Conservation (phyloP, 371 early-diverging fungal genomes). For the Mortierella sp. region DNA sequence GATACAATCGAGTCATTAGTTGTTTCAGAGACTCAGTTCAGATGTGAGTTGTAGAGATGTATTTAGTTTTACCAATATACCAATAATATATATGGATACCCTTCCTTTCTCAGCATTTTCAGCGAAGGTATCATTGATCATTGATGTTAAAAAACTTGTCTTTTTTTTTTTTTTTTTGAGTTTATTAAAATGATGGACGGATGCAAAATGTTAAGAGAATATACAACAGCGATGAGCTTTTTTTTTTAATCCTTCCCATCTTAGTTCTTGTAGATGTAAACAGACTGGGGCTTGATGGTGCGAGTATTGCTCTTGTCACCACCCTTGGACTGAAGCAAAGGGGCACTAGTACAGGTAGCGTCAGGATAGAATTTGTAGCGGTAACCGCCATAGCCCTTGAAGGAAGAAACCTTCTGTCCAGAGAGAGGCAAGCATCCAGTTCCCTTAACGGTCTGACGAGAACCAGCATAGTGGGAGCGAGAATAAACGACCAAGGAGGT, state of each 20-base stretch:
- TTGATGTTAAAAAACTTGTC: neutral
- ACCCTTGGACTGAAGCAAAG: neutral
- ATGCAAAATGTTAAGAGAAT: neutral
- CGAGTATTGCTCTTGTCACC: neutral
- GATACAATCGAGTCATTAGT: conserved; percentile 5
- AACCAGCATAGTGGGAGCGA: neutral
- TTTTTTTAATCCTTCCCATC: neutral
- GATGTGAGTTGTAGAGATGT: neutral
- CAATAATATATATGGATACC: neutral
- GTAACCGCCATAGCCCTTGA: conserved; percentile 6
- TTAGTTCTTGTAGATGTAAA: conserved; percentile 1
- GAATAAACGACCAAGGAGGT: neutral
- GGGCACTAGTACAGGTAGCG: neutral
- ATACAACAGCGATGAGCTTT: neutral
- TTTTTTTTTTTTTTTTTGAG: too few relatives aligned
- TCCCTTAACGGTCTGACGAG: neutral
- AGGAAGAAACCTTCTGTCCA: neutral
- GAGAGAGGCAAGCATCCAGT: neutral
- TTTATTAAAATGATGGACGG: too few relatives aligned
- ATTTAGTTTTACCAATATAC: too few relatives aligned
- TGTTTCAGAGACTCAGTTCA: conserved; percentile 8
- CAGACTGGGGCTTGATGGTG: neutral
- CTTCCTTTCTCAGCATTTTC: neutral
- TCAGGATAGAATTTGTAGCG: neutral
- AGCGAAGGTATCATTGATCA: too few relatives aligned